Evolutionary conservation across 208 protist genomes (phyloP), one percentile per base, ranked within the genome.

Genomic region (Leishmania guyanensis): DNA sequence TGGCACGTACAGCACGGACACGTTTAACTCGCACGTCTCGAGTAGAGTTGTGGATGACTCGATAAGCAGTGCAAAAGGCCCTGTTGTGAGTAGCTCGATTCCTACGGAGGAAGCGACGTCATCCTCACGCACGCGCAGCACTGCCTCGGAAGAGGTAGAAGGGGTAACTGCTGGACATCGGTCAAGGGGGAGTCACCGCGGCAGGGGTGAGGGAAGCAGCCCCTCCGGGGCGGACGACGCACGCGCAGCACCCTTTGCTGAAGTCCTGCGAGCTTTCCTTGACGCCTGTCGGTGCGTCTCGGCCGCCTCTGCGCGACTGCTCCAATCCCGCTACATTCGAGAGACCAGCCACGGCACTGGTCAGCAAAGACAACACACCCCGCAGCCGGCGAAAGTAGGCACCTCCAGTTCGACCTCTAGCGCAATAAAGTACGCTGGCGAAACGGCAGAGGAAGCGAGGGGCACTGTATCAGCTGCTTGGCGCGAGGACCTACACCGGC

Each of bases 191-290:
- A 2, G 26, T 0, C 29, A 26, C 33, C 72, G 72, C 29, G 48
- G 10, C 48, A n/a, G 51, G 43, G 16, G 51, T 76, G 6, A 46
- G 51, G n/a, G n/a, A 3, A 76, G 72, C 20, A 51, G 17, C 71
- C 0, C 51, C 51, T 39, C 72, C 17, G 46, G 39, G 26, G n/a
- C 39, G 14, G 51, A 62, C 8, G 72, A 64, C 33, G 29, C 2
- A 33, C 5, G 10, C 22, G 39, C 74, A 14, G 2, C 33, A 14
- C 60, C 85, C 6, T 54, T 94, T 4, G 58, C 86, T 36, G 77
- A 79, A 5, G 69, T 82, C 46, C 77, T 94, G 54, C 53, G 65
- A 29, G 75, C 84, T 26, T 92, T 94, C 79, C 80, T 89, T 43
- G 75, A 79, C n/a, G 87, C 85, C 46, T 94, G 90, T 77, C 71